Evolutionary conservation across 345 rosid genomes (phyloP), one percentile per base, ranked within the genome.

Genomic region (Boechera divaricarpa): DNA sequence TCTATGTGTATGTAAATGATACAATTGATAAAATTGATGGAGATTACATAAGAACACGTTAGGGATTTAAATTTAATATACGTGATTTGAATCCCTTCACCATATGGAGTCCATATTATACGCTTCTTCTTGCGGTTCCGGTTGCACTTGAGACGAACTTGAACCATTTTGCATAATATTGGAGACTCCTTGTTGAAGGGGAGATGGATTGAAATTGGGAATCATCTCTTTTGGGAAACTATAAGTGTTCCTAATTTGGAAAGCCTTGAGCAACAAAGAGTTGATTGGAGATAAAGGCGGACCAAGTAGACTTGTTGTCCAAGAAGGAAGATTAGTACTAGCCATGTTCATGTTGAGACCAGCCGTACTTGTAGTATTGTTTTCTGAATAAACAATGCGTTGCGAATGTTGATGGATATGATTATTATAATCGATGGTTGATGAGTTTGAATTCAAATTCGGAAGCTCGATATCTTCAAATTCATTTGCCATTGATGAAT

Each of bases 91-190:
- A 58, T 65, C 24, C 33, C 72, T 80, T 89, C 85, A 86, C 97
- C 96, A 85, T 35, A 88, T 80, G 83, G 94, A 87, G 91, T 90
- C 97, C 89, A 90, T 79, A 79, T 87, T 83, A 81, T 85, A 88
- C 67, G 88, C 84, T 86, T 90, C 97, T 87, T 90, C 97, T 88
- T 77, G 89, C 54, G 88, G 88, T 65, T 60, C 72, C 0, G 61
- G 90, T 66, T 82, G 81, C 52, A 75, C 88, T 31, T 67, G 83
- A 6, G 91, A 83, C 67, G 93, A 87, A 51, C 94, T 87, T 64
- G 97, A 80, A 21, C 86, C 76, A 61, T 77, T 87, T 63, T 87
- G 90, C 71, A 88, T 76, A 42, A 69, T 83, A 52, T 68, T 70
- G 61, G 83, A 77, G 72, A 52, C 73, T 52, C 81, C 87, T 68